These are phyloP conservation scores for Candida tunisiensis DNA, from an alignment of 1,139 yeast species.

Conservation along the genomic window DNA sequence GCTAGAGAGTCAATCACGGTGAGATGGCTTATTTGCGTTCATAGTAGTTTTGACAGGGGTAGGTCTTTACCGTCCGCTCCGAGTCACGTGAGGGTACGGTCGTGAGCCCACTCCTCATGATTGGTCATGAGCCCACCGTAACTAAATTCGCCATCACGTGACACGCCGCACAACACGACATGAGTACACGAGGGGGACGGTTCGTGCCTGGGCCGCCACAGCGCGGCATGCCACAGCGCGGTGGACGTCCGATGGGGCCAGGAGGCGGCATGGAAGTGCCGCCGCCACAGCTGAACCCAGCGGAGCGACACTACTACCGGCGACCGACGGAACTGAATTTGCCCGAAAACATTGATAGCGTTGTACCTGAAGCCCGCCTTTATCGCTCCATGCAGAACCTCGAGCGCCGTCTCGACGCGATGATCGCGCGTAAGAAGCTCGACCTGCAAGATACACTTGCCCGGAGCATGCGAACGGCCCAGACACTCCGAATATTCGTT, in stretches of 20 bases:
- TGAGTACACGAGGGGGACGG: too few species aligned
- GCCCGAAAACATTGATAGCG: slow-evolving; percentile 38
- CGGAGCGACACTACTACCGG: slow-evolving; percentile 14
- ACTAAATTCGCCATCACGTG: too few species aligned
- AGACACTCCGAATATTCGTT: slow-evolving; percentile 58
- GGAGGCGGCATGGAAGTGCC: not conserved
- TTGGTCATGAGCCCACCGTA: too few species aligned
- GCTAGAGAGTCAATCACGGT: not conserved
- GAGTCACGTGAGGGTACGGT: too few species aligned
- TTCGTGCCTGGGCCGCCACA: too few species aligned
- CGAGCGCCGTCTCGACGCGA: slow-evolving; percentile 65
- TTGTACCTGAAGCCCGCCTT: slow-evolving; percentile 58
- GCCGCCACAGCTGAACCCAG: not conserved
- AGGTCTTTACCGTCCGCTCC: not conserved
- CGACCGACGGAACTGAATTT: slow-evolving; percentile 63
- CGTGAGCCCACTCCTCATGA: too few species aligned
- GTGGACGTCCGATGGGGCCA: too few species aligned
- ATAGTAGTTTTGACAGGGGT: not conserved
- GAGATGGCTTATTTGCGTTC: not conserved
- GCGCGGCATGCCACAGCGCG: too few species aligned
- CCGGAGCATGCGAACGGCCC: slow-evolving; percentile 26
- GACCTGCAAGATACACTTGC: slow-evolving; percentile 62
- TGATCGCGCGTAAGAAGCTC: slow-evolving; percentile 64
- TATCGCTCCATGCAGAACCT: slow-evolving; percentile 60
- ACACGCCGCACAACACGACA: too few species aligned